Evolutionary conservation across 2,329 filamentous ascomycete genomes (phyloP).

Genomic region (Raffaelea deltoideospora): DNA sequence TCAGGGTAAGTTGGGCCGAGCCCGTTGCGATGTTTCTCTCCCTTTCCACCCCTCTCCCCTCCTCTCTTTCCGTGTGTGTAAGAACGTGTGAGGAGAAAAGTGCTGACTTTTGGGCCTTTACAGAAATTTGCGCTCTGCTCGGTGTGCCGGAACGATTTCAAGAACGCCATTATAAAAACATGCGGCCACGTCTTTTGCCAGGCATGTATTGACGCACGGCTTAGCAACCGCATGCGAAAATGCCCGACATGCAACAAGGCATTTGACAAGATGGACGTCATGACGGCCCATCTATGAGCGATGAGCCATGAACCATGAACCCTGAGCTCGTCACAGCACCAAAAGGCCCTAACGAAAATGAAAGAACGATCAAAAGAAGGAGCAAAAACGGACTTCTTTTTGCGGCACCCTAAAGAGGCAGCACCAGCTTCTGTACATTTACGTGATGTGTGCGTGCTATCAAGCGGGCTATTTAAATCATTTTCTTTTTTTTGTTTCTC

Average conservation of each 20-base stretch:
- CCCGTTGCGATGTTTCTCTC: too few relatives aligned
- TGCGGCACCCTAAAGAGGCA: too few relatives aligned
- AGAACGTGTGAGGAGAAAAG: too few relatives aligned
- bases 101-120: conserved; percentile 20
- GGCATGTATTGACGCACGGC: conserved; percentile 75
- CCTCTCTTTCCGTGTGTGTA: background rate
- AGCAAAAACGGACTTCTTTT: too few relatives aligned
- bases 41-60: background rate
- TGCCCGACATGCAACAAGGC: conserved; percentile 87
- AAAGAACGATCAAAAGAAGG: too few relatives aligned
- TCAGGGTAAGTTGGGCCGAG: conserved; percentile 52
- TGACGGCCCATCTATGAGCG: conserved; percentile 45
- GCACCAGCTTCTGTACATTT: too few relatives aligned
- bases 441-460: too few relatives aligned
- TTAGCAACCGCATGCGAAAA: conserved; percentile 81
- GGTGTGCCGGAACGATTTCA: conserved; percentile 84
- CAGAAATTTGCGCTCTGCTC: conserved; percentile 73
- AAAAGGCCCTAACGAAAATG: too few relatives aligned
- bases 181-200: conserved; percentile 94
- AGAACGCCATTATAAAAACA: conserved; percentile 83
- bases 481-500: too few relatives aligned
- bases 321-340: too few relatives aligned
- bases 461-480: too few relatives aligned
- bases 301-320: too few relatives aligned
- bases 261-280: conserved; percentile 82